Base-by-base conservation (phyloP, 2,329 filamentous ascomycete species). In the Phialophora macrospora region DNA sequence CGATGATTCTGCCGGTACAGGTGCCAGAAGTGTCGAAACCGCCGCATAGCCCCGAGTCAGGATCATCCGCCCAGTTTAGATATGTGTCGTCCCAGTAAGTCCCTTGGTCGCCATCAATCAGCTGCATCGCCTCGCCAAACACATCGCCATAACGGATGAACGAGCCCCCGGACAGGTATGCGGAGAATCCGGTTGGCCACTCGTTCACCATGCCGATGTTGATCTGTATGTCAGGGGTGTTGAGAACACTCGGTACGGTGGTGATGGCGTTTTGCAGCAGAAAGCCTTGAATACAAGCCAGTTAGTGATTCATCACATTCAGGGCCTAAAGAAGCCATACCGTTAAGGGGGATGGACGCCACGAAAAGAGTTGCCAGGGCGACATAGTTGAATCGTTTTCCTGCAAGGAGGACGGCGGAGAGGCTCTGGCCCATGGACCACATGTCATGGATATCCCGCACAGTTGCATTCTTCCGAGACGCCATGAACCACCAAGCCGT, bases 321-420 rank as follows among this genome's bases (percentile, higher is more conserved):
- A 7, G 48, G 44, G n/a, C 3, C 20, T 3, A 2, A n/a, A 55
- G 11, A 11, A 14, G 26, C 1, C 52, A 11, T 20, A 49, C 57
- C 57, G 17, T 60, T 60, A 6, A 60, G 26, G 12, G 57, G 57
- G 14, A 60, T 49, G 22, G 57, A 48, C 11, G 57, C 57, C n/a
- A 60, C 57, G 22, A 60, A 60, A 12, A 60, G 32, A n/a, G 57
- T 60, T 14, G 34, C 57, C 41, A 60, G 26, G 3, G 57, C 57
- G 12, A 60, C 44, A 28, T 60, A 60, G 28, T 60, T 60, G 24
- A 60, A 60, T 30, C 38, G 52, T 41, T 51, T 60, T 12, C 57
- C 57, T 26, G 57, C 5, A 51, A 60, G 41, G 6, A 60, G 57
- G 17, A 60, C 57, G 24, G 34, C 20, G n/a, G 46, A 48, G n/a